Base-by-base conservation (phyloP, 139 green algal genomes). In the Nannochloris sp. region DNA sequence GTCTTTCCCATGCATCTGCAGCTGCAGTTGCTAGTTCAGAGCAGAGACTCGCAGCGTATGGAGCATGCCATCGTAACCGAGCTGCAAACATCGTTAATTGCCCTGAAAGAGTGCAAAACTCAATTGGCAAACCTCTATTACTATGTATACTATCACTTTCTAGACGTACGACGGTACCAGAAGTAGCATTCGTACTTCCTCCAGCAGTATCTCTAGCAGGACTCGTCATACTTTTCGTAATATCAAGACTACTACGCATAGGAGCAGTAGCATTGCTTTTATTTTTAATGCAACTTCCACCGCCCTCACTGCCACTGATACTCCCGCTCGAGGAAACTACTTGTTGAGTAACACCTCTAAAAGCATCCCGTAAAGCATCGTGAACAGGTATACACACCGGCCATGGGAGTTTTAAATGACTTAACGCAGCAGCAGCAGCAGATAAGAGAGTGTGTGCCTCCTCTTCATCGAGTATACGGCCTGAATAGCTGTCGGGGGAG, bases 331-430 rank as follows among this genome's bases (percentile, higher is more conserved):
- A n/a, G n/a, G n/a, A n/a, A n/a, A n/a, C n/a, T n/a, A n/a, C n/a
- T n/a, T n/a, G n/a, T n/a, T n/a, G n/a, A n/a, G 72, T 77, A 9
- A 80, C 44, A n/a, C 87, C 87, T n/a, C 56, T 75, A 63, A 83
- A 83, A 2, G 75, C 83, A 65, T 95, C 87, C 1, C 87, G 57
- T 61, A 87, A 63, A 0, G 70, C 73, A 46, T 95, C 83, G 51
- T 90, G 82, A 56, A 95, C 81, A 0, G 88, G 88, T 46, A 94
- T 32, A 30, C 92, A 73, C 25, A 83, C 65, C 6, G 84, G 85
- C 72, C 78, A 85, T n/a, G 68, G 13, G 30, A 78, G 35, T 6
- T 66, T 58, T 10, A 55, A 45, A 4, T 67, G 59, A 36, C 42
- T 60, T 34, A 91, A 60, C 24, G 87, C 84, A n/a, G 78, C 32